Evolutionary conservation across 225 moss, liverwort and hornwort genomes (phyloP).

Genomic region (Marchantia polymorpha): DNA sequence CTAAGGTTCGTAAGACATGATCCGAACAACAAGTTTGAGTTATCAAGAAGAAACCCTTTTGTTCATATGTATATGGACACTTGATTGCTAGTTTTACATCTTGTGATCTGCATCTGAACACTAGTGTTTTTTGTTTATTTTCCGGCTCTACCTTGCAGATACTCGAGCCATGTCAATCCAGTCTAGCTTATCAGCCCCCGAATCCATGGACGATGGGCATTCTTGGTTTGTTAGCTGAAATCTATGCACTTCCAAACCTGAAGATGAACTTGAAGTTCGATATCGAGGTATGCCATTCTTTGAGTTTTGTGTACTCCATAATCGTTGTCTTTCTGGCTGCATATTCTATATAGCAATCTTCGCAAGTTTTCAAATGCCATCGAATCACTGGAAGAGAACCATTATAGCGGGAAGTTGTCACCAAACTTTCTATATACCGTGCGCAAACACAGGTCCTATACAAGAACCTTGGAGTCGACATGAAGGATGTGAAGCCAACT

Average conservation of each 20-base stretch:
- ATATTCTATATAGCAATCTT: neutral
- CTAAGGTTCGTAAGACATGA: conserved; percentile 56
- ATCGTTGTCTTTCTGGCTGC: neutral
- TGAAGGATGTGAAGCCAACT: conserved; percentile 84
- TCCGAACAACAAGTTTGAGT: neutral
- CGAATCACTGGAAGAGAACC: no score
- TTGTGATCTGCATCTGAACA: no score
- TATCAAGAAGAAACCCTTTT: no score
- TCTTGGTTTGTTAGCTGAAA: conserved; percentile 86
- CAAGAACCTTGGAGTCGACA: conserved; percentile 85
- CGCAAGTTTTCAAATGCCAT: no score
- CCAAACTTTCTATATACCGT: neutral
- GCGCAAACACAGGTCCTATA: conserved; percentile 59
- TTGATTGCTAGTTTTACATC: no score
- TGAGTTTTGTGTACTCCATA: neutral
- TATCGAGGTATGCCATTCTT: conserved; percentile 60
- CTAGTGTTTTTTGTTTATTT: no score
- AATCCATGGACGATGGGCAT: conserved; percentile 99
- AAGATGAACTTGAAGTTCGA: conserved; percentile 99
- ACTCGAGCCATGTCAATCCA: conserved; percentile 93
- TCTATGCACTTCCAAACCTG: conserved; percentile 77
- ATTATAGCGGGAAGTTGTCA: no score
- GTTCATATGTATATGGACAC: no score
- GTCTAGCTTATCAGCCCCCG: conserved; percentile 91
- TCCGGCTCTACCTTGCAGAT: conserved; percentile 48